These are phyloP conservation scores for Eremochloa ophiuroides DNA, from an alignment of 176 grass and related monocot genomes.

Conservation along the genomic window DNA sequence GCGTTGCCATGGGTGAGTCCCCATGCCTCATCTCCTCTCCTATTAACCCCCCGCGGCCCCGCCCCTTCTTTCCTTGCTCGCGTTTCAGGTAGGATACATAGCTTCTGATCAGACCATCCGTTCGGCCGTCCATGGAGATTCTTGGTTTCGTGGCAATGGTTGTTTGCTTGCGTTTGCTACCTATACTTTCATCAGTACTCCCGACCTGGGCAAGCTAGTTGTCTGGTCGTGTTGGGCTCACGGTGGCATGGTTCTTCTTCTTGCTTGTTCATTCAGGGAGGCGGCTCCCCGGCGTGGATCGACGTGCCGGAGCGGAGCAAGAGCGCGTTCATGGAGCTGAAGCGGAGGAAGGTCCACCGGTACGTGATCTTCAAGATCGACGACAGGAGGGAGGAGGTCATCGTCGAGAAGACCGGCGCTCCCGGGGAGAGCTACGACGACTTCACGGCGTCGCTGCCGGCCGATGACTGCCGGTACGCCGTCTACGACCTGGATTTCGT, in stretches of 20 bases:
- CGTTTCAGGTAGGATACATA: background rate
- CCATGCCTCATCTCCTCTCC: background rate
- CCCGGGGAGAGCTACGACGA: slow-evolving; percentile 66
- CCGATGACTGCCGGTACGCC: slow-evolving; percentile 67
- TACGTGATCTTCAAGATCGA: slow-evolving; percentile 83
- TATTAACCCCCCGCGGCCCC: background rate
- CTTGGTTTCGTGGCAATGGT: slow-evolving; percentile 42
- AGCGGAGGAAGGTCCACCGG: slow-evolving; percentile 60
- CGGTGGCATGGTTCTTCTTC: background rate
- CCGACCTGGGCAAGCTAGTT: background rate
- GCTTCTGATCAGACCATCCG: background rate
- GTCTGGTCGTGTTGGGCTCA: slow-evolving; percentile 18
- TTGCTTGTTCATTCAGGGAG: slow-evolving; percentile 4
- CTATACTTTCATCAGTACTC: background rate
- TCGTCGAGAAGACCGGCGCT: slow-evolving; percentile 58
- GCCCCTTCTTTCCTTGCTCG: background rate
- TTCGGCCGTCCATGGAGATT: slow-evolving; percentile 33
- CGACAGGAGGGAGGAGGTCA: slow-evolving; percentile 52
- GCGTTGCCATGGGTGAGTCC: slow-evolving; percentile 36
- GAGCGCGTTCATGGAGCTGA: slow-evolving; percentile 63
- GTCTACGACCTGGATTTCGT: slow-evolving; percentile 78
- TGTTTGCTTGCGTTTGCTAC: background rate
- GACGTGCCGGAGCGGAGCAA: slow-evolving; percentile 53
- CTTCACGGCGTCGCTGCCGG: slow-evolving; percentile 57
- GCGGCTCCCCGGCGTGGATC: slow-evolving; percentile 47